A percentile compares a stretch with the other conserved stretches of the same genome.
phyloP scores from a whole-genome alignment of 179 eudicot genomes.

The Silene coronaria region DNA sequence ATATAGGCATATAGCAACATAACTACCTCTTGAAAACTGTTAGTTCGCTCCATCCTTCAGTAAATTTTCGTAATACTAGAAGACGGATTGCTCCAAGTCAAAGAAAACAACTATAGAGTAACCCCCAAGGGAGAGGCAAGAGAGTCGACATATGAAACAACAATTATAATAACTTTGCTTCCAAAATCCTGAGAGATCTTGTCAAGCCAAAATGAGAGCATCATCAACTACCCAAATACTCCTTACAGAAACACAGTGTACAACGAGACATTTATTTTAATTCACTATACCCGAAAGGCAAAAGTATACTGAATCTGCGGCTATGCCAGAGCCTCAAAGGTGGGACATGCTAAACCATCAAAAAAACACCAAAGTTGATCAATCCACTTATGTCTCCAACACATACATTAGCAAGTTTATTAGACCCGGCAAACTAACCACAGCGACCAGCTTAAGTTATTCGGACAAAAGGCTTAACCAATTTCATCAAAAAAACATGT shows the following conservation, averaged over 20 bases:
- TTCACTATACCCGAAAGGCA: neutral
- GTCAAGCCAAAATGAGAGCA: too few species aligned
- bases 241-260: too few species aligned
- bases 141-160: too few species aligned
- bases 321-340: neutral
- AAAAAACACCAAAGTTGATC: neutral
- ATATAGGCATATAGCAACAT: neutral
- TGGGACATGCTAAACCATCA: neutral
- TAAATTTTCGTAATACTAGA: neutral
- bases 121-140: too few species aligned
- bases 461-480: too few species aligned
- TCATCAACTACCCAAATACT: too few species aligned
- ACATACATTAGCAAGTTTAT: neutral
- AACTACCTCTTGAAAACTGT: neutral
- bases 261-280: too few species aligned
- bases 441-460: neutral
- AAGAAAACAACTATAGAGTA: neutral
- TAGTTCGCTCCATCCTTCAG: neutral
- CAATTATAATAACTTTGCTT: too few species aligned
- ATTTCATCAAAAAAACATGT: too few species aligned
- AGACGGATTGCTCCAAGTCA: neutral
- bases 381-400: neutral
- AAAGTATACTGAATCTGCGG: neutral
- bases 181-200: too few species aligned
- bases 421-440: neutral